phyloP scores from a whole-genome alignment of 1,284 basidiomycete species.

The Ganoderma lingzhi region DNA sequence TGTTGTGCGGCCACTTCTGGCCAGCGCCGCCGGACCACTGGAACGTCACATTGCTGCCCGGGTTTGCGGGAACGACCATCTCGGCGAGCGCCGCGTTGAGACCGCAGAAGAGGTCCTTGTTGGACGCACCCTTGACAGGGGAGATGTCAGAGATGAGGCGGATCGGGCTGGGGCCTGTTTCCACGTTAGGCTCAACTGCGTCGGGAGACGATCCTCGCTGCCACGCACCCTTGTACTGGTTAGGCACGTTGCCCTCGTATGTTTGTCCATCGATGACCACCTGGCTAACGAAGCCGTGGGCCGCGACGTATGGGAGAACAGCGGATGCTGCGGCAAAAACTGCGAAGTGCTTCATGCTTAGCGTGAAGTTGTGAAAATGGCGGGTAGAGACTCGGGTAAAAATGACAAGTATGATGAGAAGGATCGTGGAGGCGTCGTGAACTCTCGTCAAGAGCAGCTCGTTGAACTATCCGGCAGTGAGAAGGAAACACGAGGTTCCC shows the following conservation, averaged over 20 bases:
- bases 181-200: not conserved
- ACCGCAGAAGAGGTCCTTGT: conserved; percentile 71
- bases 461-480: conserved; percentile 19
- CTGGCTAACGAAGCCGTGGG: conserved; percentile 34
- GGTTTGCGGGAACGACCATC: conserved; percentile 64
- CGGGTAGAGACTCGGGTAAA: no score
- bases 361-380: conserved; percentile 10
- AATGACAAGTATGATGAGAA: conserved; percentile 10
- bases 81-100: conserved; percentile 58
- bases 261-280: conserved; percentile 35
- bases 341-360: conserved; percentile 31
- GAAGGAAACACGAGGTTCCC: conserved; percentile 10
- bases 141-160: conserved; percentile 62
- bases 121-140: conserved; percentile 71
- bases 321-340: conserved; percentile 29
- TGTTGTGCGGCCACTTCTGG: conserved; percentile 73
- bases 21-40: conserved; percentile 62
- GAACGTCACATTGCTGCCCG: conserved; percentile 67
- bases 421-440: conserved; percentile 20
- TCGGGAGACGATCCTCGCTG: not conserved
- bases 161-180: conserved; percentile 53
- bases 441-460: conserved; percentile 33
- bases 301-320: conserved; percentile 26
- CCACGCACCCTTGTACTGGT: conserved; percentile 39
- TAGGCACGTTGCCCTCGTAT: conserved; percentile 37